These are phyloP conservation scores for Boeremia exigua DNA, from an alignment of 2,329 filamentous ascomycete species.

Conservation along the genomic window DNA sequence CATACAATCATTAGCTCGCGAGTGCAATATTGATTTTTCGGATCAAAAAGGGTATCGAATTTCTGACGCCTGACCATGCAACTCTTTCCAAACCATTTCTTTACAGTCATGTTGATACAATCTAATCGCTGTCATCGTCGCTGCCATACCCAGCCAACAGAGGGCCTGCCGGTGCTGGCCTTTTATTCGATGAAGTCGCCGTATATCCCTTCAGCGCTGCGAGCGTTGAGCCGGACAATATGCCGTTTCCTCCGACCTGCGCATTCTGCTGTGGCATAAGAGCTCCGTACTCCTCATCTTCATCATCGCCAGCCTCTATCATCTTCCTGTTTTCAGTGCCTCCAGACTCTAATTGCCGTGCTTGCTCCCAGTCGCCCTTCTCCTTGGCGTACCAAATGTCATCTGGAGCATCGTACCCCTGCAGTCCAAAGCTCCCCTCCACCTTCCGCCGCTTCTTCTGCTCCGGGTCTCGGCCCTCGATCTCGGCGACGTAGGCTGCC, in stretches of 20 bases:
- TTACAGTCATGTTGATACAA: slow-evolving; percentile 6
- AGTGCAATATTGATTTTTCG: too few species aligned
- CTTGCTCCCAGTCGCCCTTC: slow-evolving; percentile 68
- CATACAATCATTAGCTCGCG: background rate
- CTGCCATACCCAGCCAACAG: slow-evolving; percentile 89
- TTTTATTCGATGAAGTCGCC: slow-evolving; percentile 56
- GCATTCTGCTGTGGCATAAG: slow-evolving; percentile 31
- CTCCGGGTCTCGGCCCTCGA: slow-evolving; percentile 89
- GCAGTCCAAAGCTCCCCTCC: slow-evolving; percentile 82
- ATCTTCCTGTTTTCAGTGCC: slow-evolving; percentile 61
- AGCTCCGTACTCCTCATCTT: slow-evolving; percentile 14
- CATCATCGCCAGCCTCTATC: slow-evolving; percentile 54
- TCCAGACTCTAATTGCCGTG: slow-evolving; percentile 64
- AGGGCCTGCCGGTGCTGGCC: slow-evolving; percentile 56
- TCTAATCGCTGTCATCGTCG: slow-evolving; percentile 75
- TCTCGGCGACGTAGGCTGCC: slow-evolving; percentile 87
- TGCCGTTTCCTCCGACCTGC: slow-evolving; percentile 59
- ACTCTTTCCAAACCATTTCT: background rate
- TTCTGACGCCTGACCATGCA: slow-evolving; percentile 18
- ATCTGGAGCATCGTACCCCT: slow-evolving; percentile 93
- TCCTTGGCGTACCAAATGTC: slow-evolving; percentile 90
- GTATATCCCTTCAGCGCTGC: slow-evolving; percentile 71
- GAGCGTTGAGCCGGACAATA: slow-evolving; percentile 82
- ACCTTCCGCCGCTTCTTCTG: slow-evolving; percentile 87
- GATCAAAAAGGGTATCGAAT: slow-evolving; percentile 18